phyloP scores from a whole-genome alignment of 2,329 filamentous ascomycete species.

The Grosmannia clavigera region DNA sequence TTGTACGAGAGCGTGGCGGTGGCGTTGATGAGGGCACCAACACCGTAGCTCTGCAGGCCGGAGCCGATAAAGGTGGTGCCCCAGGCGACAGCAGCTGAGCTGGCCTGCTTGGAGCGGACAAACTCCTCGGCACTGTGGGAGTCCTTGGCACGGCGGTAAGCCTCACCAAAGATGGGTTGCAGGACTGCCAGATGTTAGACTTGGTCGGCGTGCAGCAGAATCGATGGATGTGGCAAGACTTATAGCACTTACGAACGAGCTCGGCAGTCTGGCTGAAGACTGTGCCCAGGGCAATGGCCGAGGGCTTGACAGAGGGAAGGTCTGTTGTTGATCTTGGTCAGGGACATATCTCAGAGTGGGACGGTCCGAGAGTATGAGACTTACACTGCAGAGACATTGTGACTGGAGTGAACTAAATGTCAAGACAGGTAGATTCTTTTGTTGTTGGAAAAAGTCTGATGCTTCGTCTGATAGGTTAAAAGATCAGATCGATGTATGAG shows the following conservation, averaged over 20 bases:
- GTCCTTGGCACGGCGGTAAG: conserved; percentile 82
- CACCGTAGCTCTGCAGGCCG: conserved; percentile 77
- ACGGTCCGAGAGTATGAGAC: conserved; percentile 16
- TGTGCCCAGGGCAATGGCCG: conserved; percentile 90
- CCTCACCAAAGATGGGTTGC: conserved; percentile 81
- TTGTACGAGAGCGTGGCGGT: conserved; percentile 94
- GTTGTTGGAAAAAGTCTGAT: background rate
- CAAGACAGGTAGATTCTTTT: background rate
- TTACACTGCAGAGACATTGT: conserved; percentile 50
- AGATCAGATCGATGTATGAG: too few species aligned
- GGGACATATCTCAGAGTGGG: background rate
- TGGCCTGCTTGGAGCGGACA: conserved; percentile 82
- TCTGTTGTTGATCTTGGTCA: conserved; percentile 23
- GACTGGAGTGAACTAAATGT: conserved; percentile 8
- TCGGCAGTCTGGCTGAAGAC: conserved; percentile 91
- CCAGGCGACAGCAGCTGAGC: conserved; percentile 77
- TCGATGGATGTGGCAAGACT: background rate
- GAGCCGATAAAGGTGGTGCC: conserved; percentile 83
- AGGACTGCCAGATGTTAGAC: conserved; percentile 39
- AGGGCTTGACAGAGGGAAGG: conserved; percentile 78
- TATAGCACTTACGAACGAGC: conserved; percentile 41
- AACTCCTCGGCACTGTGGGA: conserved; percentile 97
- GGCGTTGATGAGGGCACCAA: conserved; percentile 84
- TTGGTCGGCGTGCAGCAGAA: background rate
- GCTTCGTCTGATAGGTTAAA: background rate